Percentiles rank a stretch among this genome's conserved stretches.
phyloP scores from a whole-genome alignment of 306 rosid genomes.

The Geum urbanum region DNA sequence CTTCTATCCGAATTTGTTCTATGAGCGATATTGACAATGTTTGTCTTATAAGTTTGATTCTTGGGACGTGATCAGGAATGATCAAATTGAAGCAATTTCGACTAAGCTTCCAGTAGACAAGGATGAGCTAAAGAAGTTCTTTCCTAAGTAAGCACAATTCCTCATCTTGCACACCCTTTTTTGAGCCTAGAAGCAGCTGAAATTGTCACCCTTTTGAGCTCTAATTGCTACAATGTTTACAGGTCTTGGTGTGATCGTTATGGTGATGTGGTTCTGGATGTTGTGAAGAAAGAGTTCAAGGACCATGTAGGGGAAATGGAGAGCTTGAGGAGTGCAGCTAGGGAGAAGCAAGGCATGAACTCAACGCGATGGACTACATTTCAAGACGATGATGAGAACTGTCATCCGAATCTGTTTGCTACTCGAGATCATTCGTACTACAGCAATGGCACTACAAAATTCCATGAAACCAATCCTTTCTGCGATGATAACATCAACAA shows the following conservation, averaged over 20 bases:
- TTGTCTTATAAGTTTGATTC: not conserved
- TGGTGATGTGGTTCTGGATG: slow-evolving; percentile 68
- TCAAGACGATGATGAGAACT: slow-evolving; percentile 70
- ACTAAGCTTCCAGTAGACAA: slow-evolving; percentile 56
- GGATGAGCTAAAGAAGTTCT: slow-evolving; percentile 48
- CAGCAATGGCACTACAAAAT: not conserved
- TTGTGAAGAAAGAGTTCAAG: slow-evolving; percentile 83
- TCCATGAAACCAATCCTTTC: slow-evolving; percentile 25
- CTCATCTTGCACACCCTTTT: not conserved
- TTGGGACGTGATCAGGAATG: slow-evolving; percentile 30
- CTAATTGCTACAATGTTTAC: not conserved
- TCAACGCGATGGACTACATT: slow-evolving; percentile 69
- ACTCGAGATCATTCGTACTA: not conserved
- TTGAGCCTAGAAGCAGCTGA: not conserved
- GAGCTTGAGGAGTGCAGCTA: slow-evolving; percentile 45
- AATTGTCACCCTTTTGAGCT: not conserved
- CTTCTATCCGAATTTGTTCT: not conserved
- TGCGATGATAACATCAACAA: slow-evolving; percentile 22
- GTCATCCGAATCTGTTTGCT: slow-evolving; percentile 70
- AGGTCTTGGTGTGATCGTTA: slow-evolving; percentile 77
- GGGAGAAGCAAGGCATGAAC: slow-evolving; percentile 49
- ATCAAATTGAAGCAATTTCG: slow-evolving; percentile 57
- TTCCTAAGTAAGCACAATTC: slow-evolving; percentile 39
- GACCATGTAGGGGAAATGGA: slow-evolving; percentile 78
- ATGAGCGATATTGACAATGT: not conserved